Evolutionary conservation across 2,329 filamentous ascomycete species (phyloP).

Genomic region (Fusarium abutilonis): DNA sequence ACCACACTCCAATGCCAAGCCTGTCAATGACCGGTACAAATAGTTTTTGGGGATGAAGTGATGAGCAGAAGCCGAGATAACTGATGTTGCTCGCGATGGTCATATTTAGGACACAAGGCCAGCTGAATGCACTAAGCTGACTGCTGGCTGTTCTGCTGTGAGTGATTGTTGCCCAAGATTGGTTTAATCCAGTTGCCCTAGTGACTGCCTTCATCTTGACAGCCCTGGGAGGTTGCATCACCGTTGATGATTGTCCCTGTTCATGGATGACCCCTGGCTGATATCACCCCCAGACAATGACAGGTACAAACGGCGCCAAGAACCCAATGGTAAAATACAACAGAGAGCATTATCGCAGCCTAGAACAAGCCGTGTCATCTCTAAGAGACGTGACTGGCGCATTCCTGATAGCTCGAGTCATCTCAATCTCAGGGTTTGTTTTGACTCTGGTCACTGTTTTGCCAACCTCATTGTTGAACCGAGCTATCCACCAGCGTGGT

Average conservation of each 20-base stretch:
- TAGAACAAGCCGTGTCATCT: conserved; percentile 20
- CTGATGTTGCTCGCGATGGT: not conserved
- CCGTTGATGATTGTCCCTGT: conserved; percentile 31
- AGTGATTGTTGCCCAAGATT: conserved; percentile 5
- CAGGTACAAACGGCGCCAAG: conserved; percentile 31
- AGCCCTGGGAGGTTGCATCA: conserved; percentile 36
- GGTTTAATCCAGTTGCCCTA: conserved; percentile 8
- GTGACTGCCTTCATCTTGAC: conserved; percentile 1
- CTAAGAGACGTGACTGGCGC: conserved; percentile 13
- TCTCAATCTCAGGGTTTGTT: conserved; percentile 20
- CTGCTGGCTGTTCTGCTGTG: not conserved
- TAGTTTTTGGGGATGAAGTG: not conserved
- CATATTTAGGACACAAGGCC: conserved; percentile 4
- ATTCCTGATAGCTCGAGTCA: conserved; percentile 7
- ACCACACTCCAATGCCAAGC: conserved; percentile 24
- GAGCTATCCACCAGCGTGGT: conserved; percentile 12
- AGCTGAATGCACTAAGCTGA: not conserved
- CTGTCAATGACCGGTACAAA: conserved; percentile 24
- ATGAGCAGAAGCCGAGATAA: conserved; percentile 8
- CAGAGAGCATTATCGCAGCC: conserved; percentile 15
- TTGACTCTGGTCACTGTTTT: conserved; percentile 7
- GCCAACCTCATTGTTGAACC: conserved; percentile 18
- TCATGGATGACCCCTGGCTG: conserved; percentile 36
- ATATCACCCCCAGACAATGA: conserved; percentile 7
- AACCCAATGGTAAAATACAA: conserved; percentile 29